Evolutionary conservation across 371 early-diverging fungal species (phyloP), one percentile per base, ranked within the genome.

Genomic region (Circinella minor): DNA sequence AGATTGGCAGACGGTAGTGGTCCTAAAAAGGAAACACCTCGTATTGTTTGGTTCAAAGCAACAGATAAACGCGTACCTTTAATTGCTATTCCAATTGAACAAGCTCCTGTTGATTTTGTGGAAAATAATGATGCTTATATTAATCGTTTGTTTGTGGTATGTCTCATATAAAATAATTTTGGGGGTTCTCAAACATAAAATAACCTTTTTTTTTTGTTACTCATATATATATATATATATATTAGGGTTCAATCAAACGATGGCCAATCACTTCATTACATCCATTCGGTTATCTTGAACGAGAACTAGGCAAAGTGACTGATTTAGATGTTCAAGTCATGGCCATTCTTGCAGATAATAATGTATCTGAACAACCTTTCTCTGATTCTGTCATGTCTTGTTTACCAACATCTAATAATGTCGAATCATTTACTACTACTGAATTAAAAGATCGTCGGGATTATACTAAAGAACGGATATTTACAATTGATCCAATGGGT

Each of bases 401-500:
- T 67, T 76, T 94, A 48, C 93, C 93, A 54, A 27, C 18, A 8
- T 13, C 14, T 7, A 15, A 5, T 51, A 51, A 14, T 5, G 5
- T 5, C n/a, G 51, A 51, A 17, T 18, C 18, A 20, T 51, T 27
- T 2, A 27, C 91, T 13, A 91, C 90, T 88, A 87, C 92, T 11
- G 86, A 83, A 20, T 77, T 74, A 46, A 91, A 91, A 71, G 60
- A 85, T 36, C 87, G 96, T 38, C 81, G 86, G 10, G 94, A 96
- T 72, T 75, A 93, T 47, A 84, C 92, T 18, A 27, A 70, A 13
- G 65, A 73, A 49, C 83, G 91, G 48, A 86, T 95, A 39, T 95
- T 95, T 74, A 92, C 93, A 9, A 93, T 99, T 67, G 99, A 99
- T 79, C 98, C 99, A 18, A 75, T 86, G 6, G 92, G 94, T 1